Percentiles rank a stretch among this genome's conserved stretches.
These are phyloP conservation scores for Pseudocercospora fijiensis DNA, from an alignment of 2,329 filamentous ascomycete species.

Conservation along the genomic window DNA sequence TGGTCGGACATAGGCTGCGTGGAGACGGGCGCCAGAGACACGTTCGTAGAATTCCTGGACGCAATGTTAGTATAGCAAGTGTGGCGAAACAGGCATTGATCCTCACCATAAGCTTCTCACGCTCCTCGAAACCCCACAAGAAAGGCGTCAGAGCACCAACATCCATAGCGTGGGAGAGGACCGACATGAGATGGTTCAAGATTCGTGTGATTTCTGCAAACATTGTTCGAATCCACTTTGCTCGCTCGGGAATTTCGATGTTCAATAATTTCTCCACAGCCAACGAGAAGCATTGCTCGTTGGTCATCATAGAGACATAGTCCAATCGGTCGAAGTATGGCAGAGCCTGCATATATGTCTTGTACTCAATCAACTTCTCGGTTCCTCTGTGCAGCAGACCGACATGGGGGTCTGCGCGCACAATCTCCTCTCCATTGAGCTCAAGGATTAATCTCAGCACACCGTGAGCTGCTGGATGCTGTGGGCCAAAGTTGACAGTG, in stretches of 20 bases:
- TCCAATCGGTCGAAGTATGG: constrained; percentile 99
- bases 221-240: constrained; percentile 94
- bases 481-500: constrained; percentile 98
- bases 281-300: constrained; percentile 95
- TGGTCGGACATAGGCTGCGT: constrained; percentile 94
- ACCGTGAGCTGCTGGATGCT: constrained; percentile 97
- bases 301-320: constrained; percentile 99
- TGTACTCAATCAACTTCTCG: constrained; percentile 99
- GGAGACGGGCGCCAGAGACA: constrained; percentile 94
- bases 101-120: constrained; percentile 98
- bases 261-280: constrained; percentile 98
- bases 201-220: constrained; percentile 94
- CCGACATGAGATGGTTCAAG: constrained; percentile 96
- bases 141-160: constrained; percentile 97
- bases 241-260: constrained; percentile 89
- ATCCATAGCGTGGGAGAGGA: constrained; percentile 97
- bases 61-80: constrained; percentile 12
- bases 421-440: constrained; percentile 94
- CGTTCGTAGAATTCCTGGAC: constrained; percentile 97
- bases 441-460: constrained; percentile 97
- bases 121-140: constrained; percentile 98
- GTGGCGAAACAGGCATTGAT: neutral
- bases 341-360: constrained; percentile 95
- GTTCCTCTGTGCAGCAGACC: constrained; percentile 94
- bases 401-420: constrained; percentile 94